Evolutionary conservation across 495 filamentous ascomycete genomes (phyloP).

Genomic region (Neurospora sp.): DNA sequence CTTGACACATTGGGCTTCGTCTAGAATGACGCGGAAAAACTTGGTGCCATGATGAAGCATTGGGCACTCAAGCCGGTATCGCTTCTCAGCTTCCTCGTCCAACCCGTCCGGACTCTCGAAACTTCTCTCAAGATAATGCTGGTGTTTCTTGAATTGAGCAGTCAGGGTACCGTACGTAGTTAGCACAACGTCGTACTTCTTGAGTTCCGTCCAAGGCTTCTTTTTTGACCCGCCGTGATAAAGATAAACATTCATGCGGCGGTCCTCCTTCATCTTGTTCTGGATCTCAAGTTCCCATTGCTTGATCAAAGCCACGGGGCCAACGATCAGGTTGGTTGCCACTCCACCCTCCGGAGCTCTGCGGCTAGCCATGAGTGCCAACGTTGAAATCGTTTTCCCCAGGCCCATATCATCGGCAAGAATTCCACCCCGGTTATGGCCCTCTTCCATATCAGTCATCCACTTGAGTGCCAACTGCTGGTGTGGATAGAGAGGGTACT

Average conservation of each 20-base stretch:
- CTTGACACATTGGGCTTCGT: constrained; percentile 94
- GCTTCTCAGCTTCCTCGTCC: constrained; percentile 19
- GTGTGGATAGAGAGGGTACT: constrained; percentile 64
- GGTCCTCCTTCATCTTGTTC: constrained; percentile 49
- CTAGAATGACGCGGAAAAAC: constrained; percentile 82
- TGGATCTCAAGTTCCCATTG: constrained; percentile 87
- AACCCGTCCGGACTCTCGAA: not conserved
- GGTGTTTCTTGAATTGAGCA: constrained; percentile 51
- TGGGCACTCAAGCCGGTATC: constrained; percentile 29
- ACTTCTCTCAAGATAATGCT: constrained; percentile 11
- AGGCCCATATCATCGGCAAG: constrained; percentile 92
- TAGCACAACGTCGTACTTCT: constrained; percentile 70
- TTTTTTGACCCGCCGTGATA: constrained; percentile 42
- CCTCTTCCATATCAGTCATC: constrained; percentile 74
- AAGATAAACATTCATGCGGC: constrained; percentile 56
- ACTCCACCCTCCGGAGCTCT: constrained; percentile 45
- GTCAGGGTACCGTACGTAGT: constrained; percentile 81
- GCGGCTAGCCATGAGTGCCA: constrained; percentile 72
- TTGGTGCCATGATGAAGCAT: constrained; percentile 53
- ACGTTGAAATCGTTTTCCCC: constrained; percentile 85
- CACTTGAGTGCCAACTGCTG: constrained; percentile 76
- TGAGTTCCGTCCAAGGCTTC: constrained; percentile 51
- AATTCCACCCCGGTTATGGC: constrained; percentile 71
- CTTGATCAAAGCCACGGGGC: constrained; percentile 74
- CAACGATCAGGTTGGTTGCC: constrained; percentile 72